Base-by-base conservation (phyloP, 495 filamentous ascomycete genomes). In the Schizothecium vesticola region DNA sequence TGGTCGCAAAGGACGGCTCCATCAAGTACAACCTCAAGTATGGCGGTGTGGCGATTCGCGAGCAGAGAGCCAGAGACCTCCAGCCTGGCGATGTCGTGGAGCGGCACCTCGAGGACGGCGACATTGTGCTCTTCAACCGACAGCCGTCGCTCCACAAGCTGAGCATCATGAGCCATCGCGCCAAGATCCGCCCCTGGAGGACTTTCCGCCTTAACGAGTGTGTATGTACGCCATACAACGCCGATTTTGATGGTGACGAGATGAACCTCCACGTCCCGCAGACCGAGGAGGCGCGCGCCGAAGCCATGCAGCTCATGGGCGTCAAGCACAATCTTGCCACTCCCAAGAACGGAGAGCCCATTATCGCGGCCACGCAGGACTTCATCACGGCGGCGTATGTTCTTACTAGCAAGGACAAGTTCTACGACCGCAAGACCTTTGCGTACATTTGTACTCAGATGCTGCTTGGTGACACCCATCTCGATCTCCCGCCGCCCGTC, bases 251-350 rank as follows among this genome's bases (percentile, higher is more conserved):
- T 76, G 95, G 95, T 71, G 95, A 99, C 79, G 95, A 99, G 80
- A 99, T 99, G 95, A 99, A 99, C 76, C 87, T 99, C 79, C 95
- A 99, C 84, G 96, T 99, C 56, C 96, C 95, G 9, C 95, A 99
- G 77, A 91, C 91, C 21, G 94, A 99, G 73, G 96, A 99, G 79
- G 92, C 95, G 24, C 88, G 95, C 12, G 94, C 95, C 11, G 95
- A 99, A 75, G 95, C 95, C 0, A 95, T 96, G 78, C 91, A 93
- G 74, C 80, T 99, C 56, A 99, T 99, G 96, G 96, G 96, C 60
- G 95, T 99, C 3, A 97, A 97, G 79, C 88, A 98, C 81, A 99
- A 99, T 75, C 79, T 99, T 59, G 90, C 88, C 13, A 99, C 95
- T 0, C 95, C 95, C 0, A 97, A 97, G 77, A 98, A 98, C 80